Evolutionary conservation across 2,329 filamentous ascomycete species (phyloP), one percentile per base, ranked within the genome.

Genomic region (Fusarium drepaniforme): DNA sequence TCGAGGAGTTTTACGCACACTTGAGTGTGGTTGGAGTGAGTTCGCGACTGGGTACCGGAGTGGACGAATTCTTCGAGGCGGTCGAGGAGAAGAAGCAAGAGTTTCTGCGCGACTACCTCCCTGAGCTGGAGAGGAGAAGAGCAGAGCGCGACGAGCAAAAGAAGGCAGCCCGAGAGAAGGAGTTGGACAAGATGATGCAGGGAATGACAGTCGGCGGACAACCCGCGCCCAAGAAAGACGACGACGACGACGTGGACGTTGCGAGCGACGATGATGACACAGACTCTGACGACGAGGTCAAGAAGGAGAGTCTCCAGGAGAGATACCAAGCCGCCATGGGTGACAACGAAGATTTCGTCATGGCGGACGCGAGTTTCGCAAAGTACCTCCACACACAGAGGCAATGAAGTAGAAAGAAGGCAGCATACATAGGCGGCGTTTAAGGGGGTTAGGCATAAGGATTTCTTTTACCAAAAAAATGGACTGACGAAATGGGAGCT

Each of bases 1-100:
- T 99, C 38, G 97, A 99, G 80, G 97, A 99, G 82, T 99, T 99
- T 81, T 99, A 99, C 84, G 92, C 94, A 44, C 95, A 98, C 80
- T 87, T 99, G 38, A 97, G 91, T 80, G 94, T 99, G 11, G 96
- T 99, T 0, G 95, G 93, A 0, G 97, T 99, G 15, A 97, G 94
- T 76, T 94, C 95, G 9, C 96, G 98, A 90, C 94, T 96, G 0
- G 97, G 97, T 25, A 92, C 94, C 0, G 97, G 97, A 5, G 91
- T 99, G 37, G 93, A 97, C 68, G 95, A 97, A 28, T 99, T 99
- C 84, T 98, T 99, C 82, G 90, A 91, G 49, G 95, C 96, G 0
- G 96, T 99, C 2, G 88, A 93, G 75, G 91, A 93, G 71, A 99
- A 99, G 87, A 91, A 93, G 28, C 89, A 92, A 63, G 97, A 99